Evolutionary conservation across 345 rosid species (phyloP).

Genomic region (Arabidopsis thaliana): DNA sequence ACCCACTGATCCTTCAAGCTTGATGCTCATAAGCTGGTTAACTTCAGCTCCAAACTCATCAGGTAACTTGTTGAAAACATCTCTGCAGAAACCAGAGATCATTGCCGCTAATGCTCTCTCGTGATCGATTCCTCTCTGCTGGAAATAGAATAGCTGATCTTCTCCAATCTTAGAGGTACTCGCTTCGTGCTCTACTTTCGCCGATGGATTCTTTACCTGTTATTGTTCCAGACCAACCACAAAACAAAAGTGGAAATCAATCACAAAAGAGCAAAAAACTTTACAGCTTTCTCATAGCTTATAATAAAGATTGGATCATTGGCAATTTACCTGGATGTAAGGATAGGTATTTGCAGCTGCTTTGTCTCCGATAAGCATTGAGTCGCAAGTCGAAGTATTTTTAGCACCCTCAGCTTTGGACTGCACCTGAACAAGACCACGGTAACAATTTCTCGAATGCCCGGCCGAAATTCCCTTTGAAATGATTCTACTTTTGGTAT

Average conservation of each 20-base stretch:
- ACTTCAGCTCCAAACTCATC: conserved; percentile 95
- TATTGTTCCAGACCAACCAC: conserved; percentile 18
- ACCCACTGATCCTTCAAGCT: conserved; percentile 96
- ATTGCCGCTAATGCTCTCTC: conserved; percentile 98
- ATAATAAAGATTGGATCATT: background rate
- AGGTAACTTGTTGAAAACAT: conserved; percentile 90
- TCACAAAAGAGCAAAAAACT: background rate
- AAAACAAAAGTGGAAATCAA: background rate
- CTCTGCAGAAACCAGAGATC: conserved; percentile 92
- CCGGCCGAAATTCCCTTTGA: conserved; percentile 90
- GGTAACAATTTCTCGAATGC: conserved; percentile 79
- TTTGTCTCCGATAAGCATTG: conserved; percentile 92
- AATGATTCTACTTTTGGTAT: conserved; percentile 83
- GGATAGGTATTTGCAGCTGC: conserved; percentile 99
- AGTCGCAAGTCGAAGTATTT: conserved; percentile 91
- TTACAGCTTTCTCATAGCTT: background rate
- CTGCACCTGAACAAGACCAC: conserved; percentile 97
- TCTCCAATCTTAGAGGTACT: conserved; percentile 94
- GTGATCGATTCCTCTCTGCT: conserved; percentile 90
- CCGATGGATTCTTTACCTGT: conserved; percentile 89
- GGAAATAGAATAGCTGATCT: conserved; percentile 97
- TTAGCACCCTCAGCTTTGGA: conserved; percentile 92
- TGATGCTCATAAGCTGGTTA: conserved; percentile 88
- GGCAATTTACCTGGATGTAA: conserved; percentile 75
- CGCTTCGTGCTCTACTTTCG: conserved; percentile 94